Evolutionary conservation across 75 land plant species (phyloP).

Genomic region (Pseudotsuga menziesii): DNA sequence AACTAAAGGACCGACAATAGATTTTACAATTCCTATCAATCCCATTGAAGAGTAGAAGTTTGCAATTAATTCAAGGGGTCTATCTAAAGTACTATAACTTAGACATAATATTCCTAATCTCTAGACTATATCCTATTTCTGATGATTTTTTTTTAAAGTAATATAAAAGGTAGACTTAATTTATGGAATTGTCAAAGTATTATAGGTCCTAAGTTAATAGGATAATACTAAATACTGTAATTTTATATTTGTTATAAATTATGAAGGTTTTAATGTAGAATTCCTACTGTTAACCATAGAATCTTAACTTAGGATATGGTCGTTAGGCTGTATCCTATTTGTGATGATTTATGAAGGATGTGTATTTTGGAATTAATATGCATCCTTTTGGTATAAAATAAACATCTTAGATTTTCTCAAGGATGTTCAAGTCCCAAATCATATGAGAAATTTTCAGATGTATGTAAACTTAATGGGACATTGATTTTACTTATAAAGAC

Average conservation of each 20-base stretch:
- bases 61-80: slow-evolving; percentile 32
- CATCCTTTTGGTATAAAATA: background rate
- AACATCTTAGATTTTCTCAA: no score
- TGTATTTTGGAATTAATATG: background rate
- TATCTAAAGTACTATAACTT: slow-evolving; percentile 86
- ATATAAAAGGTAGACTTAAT: background rate
- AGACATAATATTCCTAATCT: slow-evolving; percentile 32
- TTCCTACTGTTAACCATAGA: no score
- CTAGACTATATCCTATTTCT: background rate
- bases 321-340: no score
- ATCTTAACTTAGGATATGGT: no score
- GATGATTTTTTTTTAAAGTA: background rate
- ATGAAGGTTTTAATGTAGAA: background rate
- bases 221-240: background rate
- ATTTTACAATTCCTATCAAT: slow-evolving; percentile 69
- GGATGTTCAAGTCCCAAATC: no score
- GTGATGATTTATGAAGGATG: no score
- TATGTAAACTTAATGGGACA: no score
- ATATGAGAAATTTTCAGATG: no score
- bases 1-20: slow-evolving; percentile 69
- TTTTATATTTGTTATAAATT: background rate
- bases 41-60: slow-evolving; percentile 58
- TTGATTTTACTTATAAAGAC: no score
- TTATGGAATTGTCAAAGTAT: background rate
- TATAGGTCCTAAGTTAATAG: background rate